Base-by-base conservation (phyloP, 2,329 filamentous ascomycete genomes). In the Acrocalymma vagum region DNA sequence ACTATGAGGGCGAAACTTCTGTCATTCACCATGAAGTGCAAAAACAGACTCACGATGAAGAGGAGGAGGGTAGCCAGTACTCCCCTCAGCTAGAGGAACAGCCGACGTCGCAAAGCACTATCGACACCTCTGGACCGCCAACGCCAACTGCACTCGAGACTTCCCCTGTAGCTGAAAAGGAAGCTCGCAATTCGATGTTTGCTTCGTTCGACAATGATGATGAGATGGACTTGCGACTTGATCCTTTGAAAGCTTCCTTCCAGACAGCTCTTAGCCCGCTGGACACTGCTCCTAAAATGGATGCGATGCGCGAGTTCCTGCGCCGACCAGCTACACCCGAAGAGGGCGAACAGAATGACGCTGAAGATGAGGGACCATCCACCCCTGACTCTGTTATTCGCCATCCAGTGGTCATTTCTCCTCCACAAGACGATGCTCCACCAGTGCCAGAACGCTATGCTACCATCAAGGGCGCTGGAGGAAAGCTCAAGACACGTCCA, bases 351-450 rank as follows among this genome's bases (percentile, higher is more conserved):
- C 51, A 55, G 2, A 47, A 55, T 15, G 76, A 77, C 26, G 75
- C 79, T 21, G 78, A 81, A 0, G 79, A 81, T 3, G 85, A 87
- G 48, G n/a, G n/a, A n/a, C 83, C 84, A 8, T 82, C 84, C 22
- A 95, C 90, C 6, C 92, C 93, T 10, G 88, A 91, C 33, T 97
- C 93, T 6, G 92, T 97, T 15, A 93, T 96, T 51, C 88, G 89
- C 48, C 88, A 92, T 60, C 83, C 85, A 2, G 69, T 89, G 4
- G 47, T 60, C 18, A 52, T 62, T 27, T 58, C 62, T n/a, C 55
- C 60, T 13, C 58, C 65, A 51, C 65, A 74, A 3, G 67, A 71
- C 11, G 78, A 83, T 29, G 82, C 83, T 0, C 83, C 84, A 2
- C 78, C 78, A 23, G 83, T 97, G 42, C 91, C 93, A 2, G 91